Base-by-base conservation (phyloP, 345 rosid genomes). In the Brassica juncea region DNA sequence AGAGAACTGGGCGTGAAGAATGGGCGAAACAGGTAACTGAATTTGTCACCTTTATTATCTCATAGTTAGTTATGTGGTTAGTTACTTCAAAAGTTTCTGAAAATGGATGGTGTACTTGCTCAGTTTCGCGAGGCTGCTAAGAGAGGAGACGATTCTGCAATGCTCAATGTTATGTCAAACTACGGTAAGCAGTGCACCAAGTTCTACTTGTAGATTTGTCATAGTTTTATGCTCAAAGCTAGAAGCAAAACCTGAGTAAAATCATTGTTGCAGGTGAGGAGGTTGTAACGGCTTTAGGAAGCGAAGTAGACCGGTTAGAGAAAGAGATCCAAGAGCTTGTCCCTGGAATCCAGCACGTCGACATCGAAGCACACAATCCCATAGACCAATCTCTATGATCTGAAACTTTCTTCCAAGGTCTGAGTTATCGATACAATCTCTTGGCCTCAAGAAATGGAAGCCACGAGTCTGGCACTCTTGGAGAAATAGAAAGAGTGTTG, bases 321-420 rank as follows among this genome's bases (percentile, higher is more conserved):
- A 89, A 86, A 80, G 99, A 95, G 86, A 95, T 95, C 39, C 98
- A 93, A 68, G 96, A 91, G 61, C 95, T 95, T 77, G 98, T 93
- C 74, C 99, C 99, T 0, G 99, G 99, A 47, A 89, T 95, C 77
- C 92, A 91, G 39, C 98, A 95, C 35, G 99, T 95, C 0, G 99
- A 95, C 84, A 95, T 95, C 1, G 99, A 95, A 85, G 99, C 96
- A 65, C 99, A 95, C 85, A 93, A 93, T 81, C 99, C 99, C 37
- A 14, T 71, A 49, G 91, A 85, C 16, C 75, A 81, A 54, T 49
- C 80, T 23, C 83, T 73, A 27, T 84, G 78, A 86, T 77, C 74
- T 19, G 30, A 15, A 32, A n/a, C 35, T 28, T 25, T 23, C 15
- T 16, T 39, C 14, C 49, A 55, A 78, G 30, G 68, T 78, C 27